A percentile compares a stretch with the other conserved stretches of the same genome.
phyloP scores from a whole-genome alignment of 805 yeast genomes.

The Brettanomyces bruxellensis region DNA sequence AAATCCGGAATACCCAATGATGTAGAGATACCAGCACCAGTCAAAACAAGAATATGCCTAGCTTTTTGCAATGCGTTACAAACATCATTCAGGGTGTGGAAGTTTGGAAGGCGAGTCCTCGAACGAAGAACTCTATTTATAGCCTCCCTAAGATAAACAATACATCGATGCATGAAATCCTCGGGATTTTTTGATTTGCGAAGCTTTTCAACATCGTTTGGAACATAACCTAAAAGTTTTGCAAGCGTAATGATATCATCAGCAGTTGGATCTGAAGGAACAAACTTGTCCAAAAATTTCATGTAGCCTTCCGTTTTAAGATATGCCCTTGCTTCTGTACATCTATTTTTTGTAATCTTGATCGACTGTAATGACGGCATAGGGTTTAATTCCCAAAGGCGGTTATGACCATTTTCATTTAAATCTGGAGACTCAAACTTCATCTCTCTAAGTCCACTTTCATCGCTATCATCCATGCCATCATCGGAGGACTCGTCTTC shows the following conservation, averaged over 20 bases:
- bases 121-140: conserved; percentile 52
- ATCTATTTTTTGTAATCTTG: conserved; percentile 30
- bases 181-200: conserved; percentile 6
- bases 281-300: conserved; percentile 40
- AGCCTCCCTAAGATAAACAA: conserved; percentile 50
- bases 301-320: conserved; percentile 53
- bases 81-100: conserved; percentile 52
- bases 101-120: conserved; percentile 44
- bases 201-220: conserved; percentile 12
- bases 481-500: conserved; percentile 1
- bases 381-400: conserved; percentile 9
- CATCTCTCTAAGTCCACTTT: conserved; percentile 8
- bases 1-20: conserved; percentile 88
- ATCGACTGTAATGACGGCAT: conserved; percentile 15
- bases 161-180: conserved; percentile 18
- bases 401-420: neutral
- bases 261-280: conserved; percentile 53
- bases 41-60: conserved; percentile 57
- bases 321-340: conserved; percentile 38
- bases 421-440: conserved; percentile 4
- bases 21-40: conserved; percentile 93
- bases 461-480: conserved; percentile 1
- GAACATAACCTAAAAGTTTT: conserved; percentile 50
- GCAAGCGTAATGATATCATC: conserved; percentile 50
- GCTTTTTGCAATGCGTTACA: conserved; percentile 45